phyloP scores from a whole-genome alignment of 148 eudicot species.

The Rhododendron kiyosumense region DNA sequence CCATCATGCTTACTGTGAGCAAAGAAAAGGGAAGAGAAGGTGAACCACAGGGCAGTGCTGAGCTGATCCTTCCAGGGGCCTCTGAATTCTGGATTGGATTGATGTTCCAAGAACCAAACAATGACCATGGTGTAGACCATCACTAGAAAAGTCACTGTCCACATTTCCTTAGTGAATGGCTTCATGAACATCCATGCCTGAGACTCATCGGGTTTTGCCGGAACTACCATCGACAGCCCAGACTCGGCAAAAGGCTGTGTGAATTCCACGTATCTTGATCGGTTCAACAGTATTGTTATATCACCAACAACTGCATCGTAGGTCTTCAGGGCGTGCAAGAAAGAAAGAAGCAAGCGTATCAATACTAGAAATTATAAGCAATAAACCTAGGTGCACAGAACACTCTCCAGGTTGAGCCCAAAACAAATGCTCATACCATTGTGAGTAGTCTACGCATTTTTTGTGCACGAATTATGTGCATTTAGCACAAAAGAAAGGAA shows the following conservation, averaged over 20 bases:
- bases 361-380: not conserved
- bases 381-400: not conserved
- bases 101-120: conserved; percentile 33
- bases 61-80: conserved; percentile 30
- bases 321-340: conserved; percentile 6
- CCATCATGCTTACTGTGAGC: conserved; percentile 31
- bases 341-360: not conserved
- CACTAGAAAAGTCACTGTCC: conserved; percentile 21
- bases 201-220: not conserved
- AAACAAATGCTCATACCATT: not conserved
- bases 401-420: not conserved
- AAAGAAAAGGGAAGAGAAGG: conserved; percentile 30
- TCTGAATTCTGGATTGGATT: conserved; percentile 16
- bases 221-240: conserved; percentile 26
- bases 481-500: not conserved
- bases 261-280: conserved; percentile 28
- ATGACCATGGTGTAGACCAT: conserved; percentile 27
- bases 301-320: conserved; percentile 40
- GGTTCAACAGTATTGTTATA: conserved; percentile 23
- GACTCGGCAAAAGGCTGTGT: conserved; percentile 32
- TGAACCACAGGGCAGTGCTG: conserved; percentile 26
- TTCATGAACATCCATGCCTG: conserved; percentile 28
- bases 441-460: not conserved
- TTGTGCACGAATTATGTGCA: not conserved
- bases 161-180: conserved; percentile 33